A percentile compares a stretch with the other conserved stretches of the same genome.
Conservation (phyloP, 148 eudicot genomes). For the Fallopia convolvulus region DNA sequence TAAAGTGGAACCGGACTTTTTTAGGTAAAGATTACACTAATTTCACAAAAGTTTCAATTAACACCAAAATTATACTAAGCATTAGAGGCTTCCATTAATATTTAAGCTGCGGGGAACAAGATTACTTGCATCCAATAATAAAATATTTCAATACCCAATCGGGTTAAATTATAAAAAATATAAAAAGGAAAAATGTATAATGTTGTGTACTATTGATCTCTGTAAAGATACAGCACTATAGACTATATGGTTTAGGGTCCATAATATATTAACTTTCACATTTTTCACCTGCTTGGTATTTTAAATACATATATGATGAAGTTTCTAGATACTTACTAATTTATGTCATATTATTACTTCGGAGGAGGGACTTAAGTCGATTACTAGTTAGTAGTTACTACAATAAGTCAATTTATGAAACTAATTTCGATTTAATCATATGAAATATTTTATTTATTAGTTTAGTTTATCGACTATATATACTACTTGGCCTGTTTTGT, state of each 20-base stretch:
- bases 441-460: too few species aligned
- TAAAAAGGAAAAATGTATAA: background rate
- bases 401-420: too few species aligned
- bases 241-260: background rate
- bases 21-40: conserved; percentile 1
- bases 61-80: background rate
- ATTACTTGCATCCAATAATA: background rate
- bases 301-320: background rate
- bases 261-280: background rate
- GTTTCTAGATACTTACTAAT: background rate
- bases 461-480: background rate
- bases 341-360: background rate
- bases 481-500: background rate
- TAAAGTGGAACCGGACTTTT: conserved; percentile 1
- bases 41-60: background rate
- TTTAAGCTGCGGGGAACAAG: background rate
- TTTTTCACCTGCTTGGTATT: background rate
- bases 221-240: background rate
- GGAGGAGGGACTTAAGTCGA: too few species aligned
- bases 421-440: too few species aligned
- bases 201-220: background rate
- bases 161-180: background rate
- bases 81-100: background rate
- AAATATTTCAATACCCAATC: background rate
- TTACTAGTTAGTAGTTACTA: too few species aligned